Evolutionary conservation across 805 yeast genomes (phyloP).

Genomic region (Pichia paraexigua): DNA sequence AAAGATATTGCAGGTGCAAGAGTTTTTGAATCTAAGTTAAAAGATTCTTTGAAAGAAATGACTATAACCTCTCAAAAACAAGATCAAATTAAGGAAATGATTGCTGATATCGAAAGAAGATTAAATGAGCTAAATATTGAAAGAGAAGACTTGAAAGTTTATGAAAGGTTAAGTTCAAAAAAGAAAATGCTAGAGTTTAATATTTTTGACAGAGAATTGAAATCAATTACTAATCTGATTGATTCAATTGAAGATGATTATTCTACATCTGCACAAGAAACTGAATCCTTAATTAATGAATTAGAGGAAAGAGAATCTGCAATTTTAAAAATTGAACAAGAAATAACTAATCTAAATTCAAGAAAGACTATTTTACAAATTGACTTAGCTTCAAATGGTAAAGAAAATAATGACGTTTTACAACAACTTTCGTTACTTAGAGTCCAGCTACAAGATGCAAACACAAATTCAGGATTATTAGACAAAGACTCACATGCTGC

Average conservation of each 20-base stretch:
- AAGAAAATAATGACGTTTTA: slow-evolving; percentile 42
- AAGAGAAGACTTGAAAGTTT: slow-evolving; percentile 63
- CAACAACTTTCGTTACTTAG: slow-evolving; percentile 31
- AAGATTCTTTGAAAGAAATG: slow-evolving; percentile 77
- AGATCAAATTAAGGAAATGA: slow-evolving; percentile 65
- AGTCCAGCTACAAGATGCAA: slow-evolving; percentile 27
- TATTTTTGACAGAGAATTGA: slow-evolving; percentile 68
- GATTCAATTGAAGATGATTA: slow-evolving; percentile 56
- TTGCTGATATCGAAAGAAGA: slow-evolving; percentile 61
- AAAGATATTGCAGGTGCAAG: slow-evolving; percentile 95
- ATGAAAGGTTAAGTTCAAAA: slow-evolving; percentile 56
- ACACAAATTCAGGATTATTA: slow-evolving; percentile 30
- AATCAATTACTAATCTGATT: slow-evolving; percentile 49
- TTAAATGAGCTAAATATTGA: slow-evolving; percentile 75
- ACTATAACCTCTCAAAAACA: slow-evolving; percentile 59
- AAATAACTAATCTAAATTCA: slow-evolving; percentile 40
- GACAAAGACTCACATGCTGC: slow-evolving; percentile 17
- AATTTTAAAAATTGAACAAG: slow-evolving; percentile 37
- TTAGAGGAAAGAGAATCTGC: slow-evolving; percentile 54
- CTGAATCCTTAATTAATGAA: slow-evolving; percentile 45
- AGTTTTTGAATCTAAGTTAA: slow-evolving; percentile 74
- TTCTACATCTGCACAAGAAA: slow-evolving; percentile 40
- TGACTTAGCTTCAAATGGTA: slow-evolving; percentile 48
- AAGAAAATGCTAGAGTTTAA: slow-evolving; percentile 69
- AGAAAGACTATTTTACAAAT: slow-evolving; percentile 42